Evolutionary conservation across 371 early-diverging fungal genomes (phyloP).

Genomic region (Vairimorpha ceranae): DNA sequence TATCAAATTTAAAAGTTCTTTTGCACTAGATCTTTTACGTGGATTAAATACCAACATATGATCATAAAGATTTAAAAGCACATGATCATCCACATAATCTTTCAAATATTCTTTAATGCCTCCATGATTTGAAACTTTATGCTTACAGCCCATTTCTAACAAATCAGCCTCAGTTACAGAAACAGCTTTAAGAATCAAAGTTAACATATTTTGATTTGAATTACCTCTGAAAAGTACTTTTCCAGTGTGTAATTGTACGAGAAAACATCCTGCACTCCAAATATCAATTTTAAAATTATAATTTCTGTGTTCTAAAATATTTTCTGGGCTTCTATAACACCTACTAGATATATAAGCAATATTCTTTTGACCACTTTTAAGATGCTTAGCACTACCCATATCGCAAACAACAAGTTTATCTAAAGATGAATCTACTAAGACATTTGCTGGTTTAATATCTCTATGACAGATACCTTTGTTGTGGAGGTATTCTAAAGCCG

Average conservation of each 20-base stretch:
- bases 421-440: constrained; percentile 63
- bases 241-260: constrained; percentile 18
- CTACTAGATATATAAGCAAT: constrained; percentile 93
- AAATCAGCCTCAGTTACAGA: not conserved
- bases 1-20: not conserved
- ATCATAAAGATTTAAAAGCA: constrained; percentile 13
- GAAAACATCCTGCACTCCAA: constrained; percentile 38
- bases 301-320: constrained; percentile 86
- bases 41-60: constrained; percentile 29
- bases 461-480: constrained; percentile 65
- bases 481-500: constrained; percentile 64
- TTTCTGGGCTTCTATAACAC: constrained; percentile 93
- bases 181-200: constrained; percentile 11
- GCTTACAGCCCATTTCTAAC: not conserved
- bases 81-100: constrained; percentile 13
- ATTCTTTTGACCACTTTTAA: constrained; percentile 82
- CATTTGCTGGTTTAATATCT: constrained; percentile 68
- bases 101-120: constrained; percentile 38
- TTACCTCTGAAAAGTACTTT: constrained; percentile 30
- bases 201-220: constrained; percentile 18
- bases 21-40: constrained; percentile 20
- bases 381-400: constrained; percentile 88
- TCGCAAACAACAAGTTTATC: constrained; percentile 72
- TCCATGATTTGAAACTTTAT: not conserved
- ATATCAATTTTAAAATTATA: constrained; percentile 75